Conservation (phyloP, 83 land plant genomes). For the Thuja plicata region DNA sequence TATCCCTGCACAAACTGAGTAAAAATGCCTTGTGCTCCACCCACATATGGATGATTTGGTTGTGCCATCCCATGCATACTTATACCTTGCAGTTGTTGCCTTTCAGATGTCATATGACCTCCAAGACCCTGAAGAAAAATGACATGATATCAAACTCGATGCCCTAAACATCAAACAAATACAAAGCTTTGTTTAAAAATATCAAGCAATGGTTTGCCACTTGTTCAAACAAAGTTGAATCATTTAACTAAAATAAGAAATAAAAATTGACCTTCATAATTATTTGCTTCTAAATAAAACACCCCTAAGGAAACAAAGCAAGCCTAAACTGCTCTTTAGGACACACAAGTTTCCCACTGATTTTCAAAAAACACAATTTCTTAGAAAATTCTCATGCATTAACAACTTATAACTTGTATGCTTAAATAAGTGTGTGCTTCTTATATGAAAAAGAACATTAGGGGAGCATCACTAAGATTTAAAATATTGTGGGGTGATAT, state of each 20-base stretch:
- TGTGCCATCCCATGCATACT: neutral
- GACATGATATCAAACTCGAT: neutral
- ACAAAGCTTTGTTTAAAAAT: neutral
- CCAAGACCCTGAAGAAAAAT: neutral
- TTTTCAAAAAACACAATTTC: neutral
- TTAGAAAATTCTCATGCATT: neutral
- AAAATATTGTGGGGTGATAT: neutral
- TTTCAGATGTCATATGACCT: slow-evolving; percentile 11
- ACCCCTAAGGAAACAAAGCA: neutral
- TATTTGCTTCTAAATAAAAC: neutral
- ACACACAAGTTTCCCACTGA: neutral
- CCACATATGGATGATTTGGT: neutral
- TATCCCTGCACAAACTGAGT: slow-evolving; percentile 4
- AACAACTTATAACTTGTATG: neutral
- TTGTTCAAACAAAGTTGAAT: neutral
- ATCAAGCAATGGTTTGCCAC: neutral
- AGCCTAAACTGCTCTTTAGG: neutral
- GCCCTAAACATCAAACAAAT: neutral
- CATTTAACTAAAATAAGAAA: neutral
- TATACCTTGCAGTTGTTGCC: slow-evolving; percentile 8
- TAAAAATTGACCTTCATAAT: neutral
- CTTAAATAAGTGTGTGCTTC: neutral
- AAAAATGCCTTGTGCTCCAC: neutral
- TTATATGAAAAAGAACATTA: neutral
- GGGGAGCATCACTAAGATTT: neutral